These are phyloP conservation scores for Strobilomyces confusus DNA, from an alignment of 768 basidiomycete species.

Conservation along the genomic window DNA sequence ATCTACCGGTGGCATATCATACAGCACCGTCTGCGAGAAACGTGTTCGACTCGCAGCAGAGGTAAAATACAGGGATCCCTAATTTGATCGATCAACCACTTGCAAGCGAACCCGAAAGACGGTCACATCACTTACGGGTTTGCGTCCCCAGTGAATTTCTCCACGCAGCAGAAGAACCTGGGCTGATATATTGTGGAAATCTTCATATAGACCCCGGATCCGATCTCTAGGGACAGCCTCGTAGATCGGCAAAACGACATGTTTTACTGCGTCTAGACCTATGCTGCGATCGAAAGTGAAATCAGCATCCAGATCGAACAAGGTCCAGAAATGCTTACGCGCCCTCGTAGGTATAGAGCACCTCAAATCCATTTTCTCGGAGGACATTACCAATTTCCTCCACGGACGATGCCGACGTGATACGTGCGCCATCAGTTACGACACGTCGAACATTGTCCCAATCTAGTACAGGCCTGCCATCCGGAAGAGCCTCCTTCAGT, in stretches of 20 bases:
- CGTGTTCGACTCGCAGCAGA: conserved; percentile 25
- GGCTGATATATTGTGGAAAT: conserved; percentile 30
- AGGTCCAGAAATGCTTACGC: conserved; percentile 31
- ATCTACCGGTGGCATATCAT: conserved; percentile 26
- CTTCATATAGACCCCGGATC: conserved; percentile 38
- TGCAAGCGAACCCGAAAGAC: background rate
- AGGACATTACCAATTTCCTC: conserved; percentile 32
- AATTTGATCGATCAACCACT: background rate
- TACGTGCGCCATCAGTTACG: conserved; percentile 18
- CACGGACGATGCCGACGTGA: conserved; percentile 21
- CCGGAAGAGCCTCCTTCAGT: conserved; percentile 11
- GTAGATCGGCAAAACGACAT: conserved; percentile 33
- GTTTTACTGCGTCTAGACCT: conserved; percentile 37
- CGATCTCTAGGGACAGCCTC: conserved; percentile 32
- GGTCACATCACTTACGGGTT: conserved; percentile 30
- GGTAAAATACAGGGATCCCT: conserved; percentile 35
- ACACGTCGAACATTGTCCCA: conserved; percentile 24
- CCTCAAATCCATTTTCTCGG: conserved; percentile 36
- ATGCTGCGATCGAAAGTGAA: conserved; percentile 21
- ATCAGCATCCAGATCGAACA: background rate
- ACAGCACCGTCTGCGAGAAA: conserved; percentile 31
- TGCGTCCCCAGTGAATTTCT: conserved; percentile 35
- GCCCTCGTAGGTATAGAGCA: conserved; percentile 39
- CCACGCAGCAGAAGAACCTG: conserved; percentile 40
- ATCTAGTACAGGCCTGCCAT: conserved; percentile 15